phyloP scores from a whole-genome alignment of 2,329 filamentous ascomycete species.

The Exophiala oligosperma region DNA sequence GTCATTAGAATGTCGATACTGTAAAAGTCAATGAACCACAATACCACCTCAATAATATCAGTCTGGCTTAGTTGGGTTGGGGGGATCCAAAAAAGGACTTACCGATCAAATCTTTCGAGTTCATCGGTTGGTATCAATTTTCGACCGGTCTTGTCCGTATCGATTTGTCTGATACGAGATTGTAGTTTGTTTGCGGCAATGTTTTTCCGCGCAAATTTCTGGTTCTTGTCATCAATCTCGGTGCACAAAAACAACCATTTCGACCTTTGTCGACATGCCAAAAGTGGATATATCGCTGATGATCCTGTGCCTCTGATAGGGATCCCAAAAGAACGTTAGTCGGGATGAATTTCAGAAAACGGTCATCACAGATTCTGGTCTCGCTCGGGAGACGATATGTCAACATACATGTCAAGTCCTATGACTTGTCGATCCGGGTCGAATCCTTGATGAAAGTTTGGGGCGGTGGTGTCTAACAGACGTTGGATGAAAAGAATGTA shows the following conservation, averaged over 20 bases:
- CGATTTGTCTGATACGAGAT: constrained; percentile 63
- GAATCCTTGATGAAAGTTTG: constrained; percentile 50
- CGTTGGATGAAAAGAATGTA: constrained; percentile 88
- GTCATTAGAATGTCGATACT: constrained; percentile 83
- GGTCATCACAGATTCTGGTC: too few relatives aligned
- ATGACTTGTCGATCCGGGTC: constrained; percentile 56
- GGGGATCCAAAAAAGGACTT: background rate
- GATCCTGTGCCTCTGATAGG: constrained; percentile 73
- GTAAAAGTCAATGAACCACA: background rate
- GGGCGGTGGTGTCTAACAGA: constrained; percentile 69
- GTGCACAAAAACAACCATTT: constrained; percentile 73
- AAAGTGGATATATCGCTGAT: constrained; percentile 85
- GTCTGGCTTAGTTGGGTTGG: too few relatives aligned
- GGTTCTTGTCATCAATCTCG: constrained; percentile 74
- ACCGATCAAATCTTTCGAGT: constrained; percentile 39
- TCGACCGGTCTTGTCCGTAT: constrained; percentile 46
- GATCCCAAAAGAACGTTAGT: background rate
- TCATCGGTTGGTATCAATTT: constrained; percentile 59
- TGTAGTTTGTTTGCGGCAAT: constrained; percentile 65
- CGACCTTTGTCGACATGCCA: constrained; percentile 68
- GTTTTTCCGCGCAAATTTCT: constrained; percentile 67
- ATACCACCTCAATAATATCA: too few relatives aligned
- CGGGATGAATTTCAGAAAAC: too few relatives aligned
- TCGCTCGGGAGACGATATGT: background rate
- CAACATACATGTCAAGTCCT: constrained; percentile 70